Base-by-base conservation (phyloP, 306 rosid genomes). In the Trichosanthes cucumerina region DNA sequence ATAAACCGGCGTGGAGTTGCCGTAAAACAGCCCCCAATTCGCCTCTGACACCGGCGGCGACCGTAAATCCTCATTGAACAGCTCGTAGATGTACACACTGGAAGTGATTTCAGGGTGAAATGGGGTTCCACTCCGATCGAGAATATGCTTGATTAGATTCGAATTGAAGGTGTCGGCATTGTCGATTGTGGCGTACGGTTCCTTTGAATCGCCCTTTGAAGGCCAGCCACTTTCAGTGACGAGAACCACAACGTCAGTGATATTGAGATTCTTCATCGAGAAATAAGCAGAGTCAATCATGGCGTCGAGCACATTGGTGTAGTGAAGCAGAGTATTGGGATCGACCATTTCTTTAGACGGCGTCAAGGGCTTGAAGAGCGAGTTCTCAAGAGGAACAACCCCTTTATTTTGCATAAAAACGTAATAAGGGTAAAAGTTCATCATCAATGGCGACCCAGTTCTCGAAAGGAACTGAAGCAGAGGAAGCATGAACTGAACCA, bases 221-320 rank as follows among this genome's bases (percentile, higher is more conserved):
- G 97, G 98, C 98, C 98, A 93, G 10, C 98, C 98, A 1, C 88
- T 89, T 81, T 93, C 98, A 0, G 91, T 85, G 14, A 93, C 96
- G 24, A 91, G 91, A 70, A 93, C 90, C 24, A 86, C 73, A 1
- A 91, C 91, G 68, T 91, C 96, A 0, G 96, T 88, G 31, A 93
- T 21, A 62, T 93, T 91, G 4, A 91, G 87, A 52, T 93, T 93
- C 87, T 84, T 90, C 97, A 93, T 93, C 3, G 98, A 93, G 76
- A 83, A 86, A 71, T 93, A 91, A 5, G 97, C 96, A 4, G 98
- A 86, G 26, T 91, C 98, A 12, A 93, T 86, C 98, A 91, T 91
- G 1, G 98, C 98, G 65, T 93, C 98, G 1, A 88, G 79, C 14
- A 93, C 92, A 60, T 84, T 93, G 11, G 97, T 90, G 76, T 93